Evolutionary conservation across 768 basidiomycete genomes (phyloP).

Genomic region (Russula earlei): DNA sequence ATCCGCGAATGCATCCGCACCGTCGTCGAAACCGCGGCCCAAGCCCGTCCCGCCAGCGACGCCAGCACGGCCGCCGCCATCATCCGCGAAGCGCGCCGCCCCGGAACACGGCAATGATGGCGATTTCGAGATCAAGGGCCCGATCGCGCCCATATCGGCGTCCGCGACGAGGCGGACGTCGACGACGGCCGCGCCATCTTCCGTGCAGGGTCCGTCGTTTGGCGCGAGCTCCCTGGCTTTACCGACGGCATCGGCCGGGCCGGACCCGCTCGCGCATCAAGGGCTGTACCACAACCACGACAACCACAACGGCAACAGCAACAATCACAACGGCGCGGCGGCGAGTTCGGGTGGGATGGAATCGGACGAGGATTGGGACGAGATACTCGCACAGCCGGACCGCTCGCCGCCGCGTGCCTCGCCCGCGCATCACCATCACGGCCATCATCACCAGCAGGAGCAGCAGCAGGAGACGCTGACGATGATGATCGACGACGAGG

Average conservation of each 20-base stretch:
- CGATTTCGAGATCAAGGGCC: constrained; percentile 40
- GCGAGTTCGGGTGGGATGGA: constrained; percentile 24
- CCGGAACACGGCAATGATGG: constrained; percentile 35
- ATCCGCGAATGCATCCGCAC: not conserved
- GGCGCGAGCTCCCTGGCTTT: constrained; percentile 33
- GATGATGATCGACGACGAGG: constrained; percentile 32
- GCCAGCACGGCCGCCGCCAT: not conserved
- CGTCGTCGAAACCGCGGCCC: constrained; percentile 3
- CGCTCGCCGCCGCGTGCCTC: not conserved
- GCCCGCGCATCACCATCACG: constrained; percentile 23
- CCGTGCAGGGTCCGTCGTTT: constrained; percentile 21
- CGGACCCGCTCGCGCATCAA: constrained; percentile 20
- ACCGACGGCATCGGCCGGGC: constrained; percentile 23
- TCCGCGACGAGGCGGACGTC: not conserved
- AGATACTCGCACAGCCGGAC: constrained; percentile 19
- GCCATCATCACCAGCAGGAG: constrained; percentile 19
- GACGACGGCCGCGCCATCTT: constrained; percentile 25
- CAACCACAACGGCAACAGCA: too few relatives aligned
- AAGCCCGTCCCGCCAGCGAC: constrained; percentile 21
- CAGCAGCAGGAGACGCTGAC: constrained; percentile 22
- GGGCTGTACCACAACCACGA: constrained; percentile 14
- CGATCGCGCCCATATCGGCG: constrained; percentile 27
- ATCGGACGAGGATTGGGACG: constrained; percentile 44
- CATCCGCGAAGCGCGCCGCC: not conserved
- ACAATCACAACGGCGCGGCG: constrained; percentile 4